Conservation (phyloP, 2,329 filamentous ascomycete genomes). For the Leptographium lundbergii region DNA sequence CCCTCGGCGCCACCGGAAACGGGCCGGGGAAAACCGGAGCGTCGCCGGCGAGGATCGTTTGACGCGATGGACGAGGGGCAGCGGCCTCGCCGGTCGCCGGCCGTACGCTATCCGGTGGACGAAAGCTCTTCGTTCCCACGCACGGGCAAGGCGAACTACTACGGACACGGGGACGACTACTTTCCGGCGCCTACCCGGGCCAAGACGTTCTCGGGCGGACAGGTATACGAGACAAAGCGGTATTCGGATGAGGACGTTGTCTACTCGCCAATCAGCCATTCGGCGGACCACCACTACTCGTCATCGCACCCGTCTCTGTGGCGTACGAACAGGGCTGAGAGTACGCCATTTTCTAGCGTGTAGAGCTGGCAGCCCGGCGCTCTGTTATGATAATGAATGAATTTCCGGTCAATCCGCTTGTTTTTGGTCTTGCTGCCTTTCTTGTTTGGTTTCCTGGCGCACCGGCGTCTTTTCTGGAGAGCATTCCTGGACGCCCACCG, state of each 20-base stretch:
- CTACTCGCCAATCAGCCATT: constrained; percentile 9
- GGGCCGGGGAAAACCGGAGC: constrained; percentile 7
- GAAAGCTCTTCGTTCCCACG: constrained; percentile 1
- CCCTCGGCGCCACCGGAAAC: constrained; percentile 6
- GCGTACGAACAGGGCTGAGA: background rate
- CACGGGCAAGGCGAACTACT: background rate
- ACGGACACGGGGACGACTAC: constrained; percentile 4
- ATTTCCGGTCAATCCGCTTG: no score
- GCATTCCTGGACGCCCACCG: background rate
- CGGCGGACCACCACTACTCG: constrained; percentile 4
- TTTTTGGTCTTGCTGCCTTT: background rate
- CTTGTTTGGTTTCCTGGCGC: background rate
- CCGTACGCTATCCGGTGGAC: constrained; percentile 5
- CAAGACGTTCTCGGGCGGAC: constrained; percentile 10
- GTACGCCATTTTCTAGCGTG: background rate
- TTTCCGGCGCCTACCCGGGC: constrained; percentile 6
- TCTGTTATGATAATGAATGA: background rate
- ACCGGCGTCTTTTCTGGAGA: background rate
- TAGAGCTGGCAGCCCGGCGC: background rate
- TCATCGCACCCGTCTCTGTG: constrained; percentile 3
- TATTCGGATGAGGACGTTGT: constrained; percentile 12
- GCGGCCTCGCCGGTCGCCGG: background rate
- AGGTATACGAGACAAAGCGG: constrained; percentile 11
- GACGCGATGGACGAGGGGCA: constrained; percentile 9
- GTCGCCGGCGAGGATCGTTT: constrained; percentile 10